phyloP scores from a whole-genome alignment of 495 filamentous ascomycete species.

The Aspergillus steynii region DNA sequence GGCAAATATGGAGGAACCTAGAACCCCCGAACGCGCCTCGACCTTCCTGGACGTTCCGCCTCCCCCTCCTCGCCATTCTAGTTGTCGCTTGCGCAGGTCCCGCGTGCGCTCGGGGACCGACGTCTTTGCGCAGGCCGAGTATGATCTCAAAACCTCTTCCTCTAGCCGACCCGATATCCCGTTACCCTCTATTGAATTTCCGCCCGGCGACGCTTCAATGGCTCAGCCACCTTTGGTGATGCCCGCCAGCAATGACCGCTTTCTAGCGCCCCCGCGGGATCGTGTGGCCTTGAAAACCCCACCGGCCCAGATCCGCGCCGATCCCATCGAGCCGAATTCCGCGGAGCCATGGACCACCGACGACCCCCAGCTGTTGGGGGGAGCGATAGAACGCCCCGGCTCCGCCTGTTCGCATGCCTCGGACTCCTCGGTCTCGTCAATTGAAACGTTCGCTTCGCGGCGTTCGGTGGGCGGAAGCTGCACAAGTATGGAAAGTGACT shows the following conservation, averaged over 20 bases:
- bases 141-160: slow-evolving; percentile 32
- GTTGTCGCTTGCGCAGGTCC: slow-evolving; percentile 46
- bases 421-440: slow-evolving; percentile 69
- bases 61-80: slow-evolving; percentile 54
- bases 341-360: slow-evolving; percentile 30
- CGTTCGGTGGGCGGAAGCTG: slow-evolving; percentile 67
- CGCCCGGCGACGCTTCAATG: slow-evolving; percentile 20
- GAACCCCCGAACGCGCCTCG: slow-evolving; percentile 57
- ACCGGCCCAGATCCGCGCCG: slow-evolving; percentile 52
- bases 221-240: slow-evolving; percentile 22
- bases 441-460: slow-evolving; percentile 63
- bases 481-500: slow-evolving; percentile 66
- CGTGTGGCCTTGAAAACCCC: slow-evolving; percentile 64
- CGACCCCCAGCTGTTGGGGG: slow-evolving; percentile 34
- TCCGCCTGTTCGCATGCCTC: slow-evolving; percentile 65
- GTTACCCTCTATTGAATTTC: slow-evolving; percentile 63
- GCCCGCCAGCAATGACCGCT: slow-evolving; percentile 42
- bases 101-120: slow-evolving; percentile 49
- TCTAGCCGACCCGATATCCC: slow-evolving; percentile 43
- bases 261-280: slow-evolving; percentile 49
- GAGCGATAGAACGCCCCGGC: slow-evolving; percentile 51
- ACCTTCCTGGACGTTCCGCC: slow-evolving; percentile 43
- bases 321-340: slow-evolving; percentile 31
- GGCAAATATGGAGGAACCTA: slow-evolving; percentile 50
- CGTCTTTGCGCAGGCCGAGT: slow-evolving; percentile 39